Evolutionary conservation across 345 rosid genomes (phyloP), one percentile per base, ranked within the genome.

Genomic region (Bruguiera gymnorhiza): DNA sequence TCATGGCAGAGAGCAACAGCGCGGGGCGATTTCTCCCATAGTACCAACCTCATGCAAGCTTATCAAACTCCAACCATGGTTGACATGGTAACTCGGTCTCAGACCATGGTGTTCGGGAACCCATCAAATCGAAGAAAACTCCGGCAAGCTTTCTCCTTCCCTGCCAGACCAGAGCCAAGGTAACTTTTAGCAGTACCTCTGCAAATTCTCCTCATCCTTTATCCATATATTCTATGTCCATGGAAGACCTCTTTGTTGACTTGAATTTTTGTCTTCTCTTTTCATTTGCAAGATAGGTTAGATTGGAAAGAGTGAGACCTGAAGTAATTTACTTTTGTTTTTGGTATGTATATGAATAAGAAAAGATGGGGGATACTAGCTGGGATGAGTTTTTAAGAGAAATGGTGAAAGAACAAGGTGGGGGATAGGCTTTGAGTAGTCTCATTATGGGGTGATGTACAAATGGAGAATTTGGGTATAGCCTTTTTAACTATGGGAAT

Each of bases 1-100:
- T 94, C 96, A 10, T 91, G 97, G 98, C 98, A 94, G 75, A 83
- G 98, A 85, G 97, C 98, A 29, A 91, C 97, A 13, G 79, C 97
- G 11, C 86, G 98, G 79, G 97, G 98, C n/a, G 96, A 91, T 81
- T 89, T 95, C 59, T 83, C 90, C 0, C 92, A 86, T 3, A 84
- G 88, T 65, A 86, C 89, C 19, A 94, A 90, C 82, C 83, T 94
- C 55, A 70, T 84, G 36, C 98, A 87, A 46, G 83, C 93, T 53
- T 91, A 93, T 62, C 96, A 88, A 69, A 92, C 99, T 4, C 97
- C 99, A 31, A 87, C 92, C 18, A 94, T 94, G 99, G 81, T 83
- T 4, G 93, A 92, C 82, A 94, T 94, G 99, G 86, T 94, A 51
- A 79, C 85, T 60, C 84, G 87, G 29, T 94, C 99, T 43, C 99